These are phyloP conservation scores for Tolypocladium nubicola DNA, from an alignment of 2,329 filamentous ascomycete species.

Conservation along the genomic window DNA sequence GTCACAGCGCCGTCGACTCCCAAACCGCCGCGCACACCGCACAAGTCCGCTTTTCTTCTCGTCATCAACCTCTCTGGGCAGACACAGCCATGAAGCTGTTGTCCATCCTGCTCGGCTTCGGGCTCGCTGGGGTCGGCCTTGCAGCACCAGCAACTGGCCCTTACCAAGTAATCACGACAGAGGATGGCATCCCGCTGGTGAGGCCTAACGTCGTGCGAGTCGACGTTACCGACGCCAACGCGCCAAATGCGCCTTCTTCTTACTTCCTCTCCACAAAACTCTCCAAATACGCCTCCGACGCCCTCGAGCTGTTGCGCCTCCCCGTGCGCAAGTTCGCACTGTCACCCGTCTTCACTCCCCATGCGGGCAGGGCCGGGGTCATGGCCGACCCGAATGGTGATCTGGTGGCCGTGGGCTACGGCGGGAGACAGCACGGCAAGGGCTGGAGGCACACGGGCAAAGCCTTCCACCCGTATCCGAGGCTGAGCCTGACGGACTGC, in stretches of 20 bases:
- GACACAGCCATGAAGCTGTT: conserved; percentile 1
- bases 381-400: conserved; percentile 9
- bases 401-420: conserved; percentile 4
- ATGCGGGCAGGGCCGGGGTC: conserved; percentile 1
- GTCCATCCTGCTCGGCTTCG: conserved; percentile 1
- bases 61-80: neutral
- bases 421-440: neutral
- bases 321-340: neutral
- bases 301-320: conserved; percentile 3
- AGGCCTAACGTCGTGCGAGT: conserved; percentile 3
- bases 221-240: neutral
- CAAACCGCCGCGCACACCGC: neutral
- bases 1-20: neutral
- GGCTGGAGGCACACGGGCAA: neutral
- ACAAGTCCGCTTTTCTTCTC: neutral
- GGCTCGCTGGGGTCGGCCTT: conserved; percentile 3
- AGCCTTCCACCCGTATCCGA: conserved; percentile 1
- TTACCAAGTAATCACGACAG: conserved; percentile 1
- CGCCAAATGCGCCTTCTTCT: neutral
- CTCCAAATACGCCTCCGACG: conserved; percentile 2
- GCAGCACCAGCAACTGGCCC: conserved; percentile 1
- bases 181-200: neutral
- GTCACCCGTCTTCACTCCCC: conserved; percentile 7
- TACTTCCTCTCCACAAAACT: neutral
- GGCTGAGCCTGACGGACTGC: conserved; percentile 5